These are phyloP conservation scores for Fremontodendron californicum DNA, from an alignment of 345 rosid genomes.

Conservation along the genomic window DNA sequence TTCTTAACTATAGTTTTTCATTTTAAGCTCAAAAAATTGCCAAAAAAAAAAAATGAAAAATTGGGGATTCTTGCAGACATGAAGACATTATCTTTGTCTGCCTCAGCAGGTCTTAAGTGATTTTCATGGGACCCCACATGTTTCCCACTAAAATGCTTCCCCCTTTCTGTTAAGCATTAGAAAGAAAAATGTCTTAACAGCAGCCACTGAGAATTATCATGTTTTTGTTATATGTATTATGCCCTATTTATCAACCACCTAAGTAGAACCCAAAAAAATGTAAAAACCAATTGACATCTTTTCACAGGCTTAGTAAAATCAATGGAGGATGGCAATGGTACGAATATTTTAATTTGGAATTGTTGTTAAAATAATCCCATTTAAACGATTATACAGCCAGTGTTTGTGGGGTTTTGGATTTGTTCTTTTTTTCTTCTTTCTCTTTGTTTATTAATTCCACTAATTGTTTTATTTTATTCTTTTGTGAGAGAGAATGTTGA, in stretches of 20 bases:
- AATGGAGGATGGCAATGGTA: not conserved
- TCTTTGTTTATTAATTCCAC: too few species aligned
- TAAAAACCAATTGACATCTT: too few species aligned
- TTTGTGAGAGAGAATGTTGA: too few species aligned
- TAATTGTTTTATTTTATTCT: too few species aligned
- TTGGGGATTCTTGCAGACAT: conserved; percentile 4
- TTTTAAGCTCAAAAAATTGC: not conserved
- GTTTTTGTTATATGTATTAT: not conserved
- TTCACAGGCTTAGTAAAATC: not conserved
- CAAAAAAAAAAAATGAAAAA: not conserved
- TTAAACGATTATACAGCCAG: not conserved
- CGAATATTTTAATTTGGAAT: not conserved
- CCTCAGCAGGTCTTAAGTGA: conserved; percentile 28
- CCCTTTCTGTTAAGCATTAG: not conserved
- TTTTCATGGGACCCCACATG: conserved; percentile 48
- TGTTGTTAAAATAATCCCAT: not conserved
- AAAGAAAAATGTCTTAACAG: not conserved
- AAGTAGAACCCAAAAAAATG: not conserved
- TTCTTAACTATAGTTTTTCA: too few species aligned
- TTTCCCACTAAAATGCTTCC: conserved; percentile 17
- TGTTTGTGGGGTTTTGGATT: not conserved
- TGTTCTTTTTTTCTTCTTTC: too few species aligned
- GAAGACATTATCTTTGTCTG: conserved; percentile 29
- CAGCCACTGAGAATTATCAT: not conserved
- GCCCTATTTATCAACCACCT: not conserved